Conservation (phyloP, 345 rosid species). For the Clausena lansium region DNA sequence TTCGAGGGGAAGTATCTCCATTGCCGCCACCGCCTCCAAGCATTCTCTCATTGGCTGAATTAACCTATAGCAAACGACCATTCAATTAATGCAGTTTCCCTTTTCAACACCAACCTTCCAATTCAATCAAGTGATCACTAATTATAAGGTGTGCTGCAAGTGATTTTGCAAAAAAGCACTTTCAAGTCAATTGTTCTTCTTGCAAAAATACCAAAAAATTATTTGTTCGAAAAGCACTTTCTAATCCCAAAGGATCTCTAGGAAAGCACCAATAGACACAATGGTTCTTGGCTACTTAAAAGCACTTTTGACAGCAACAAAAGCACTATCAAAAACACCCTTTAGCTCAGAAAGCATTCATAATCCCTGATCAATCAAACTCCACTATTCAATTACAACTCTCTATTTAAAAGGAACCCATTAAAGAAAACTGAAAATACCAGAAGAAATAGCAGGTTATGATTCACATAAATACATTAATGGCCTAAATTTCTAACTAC, state of each 20-base stretch:
- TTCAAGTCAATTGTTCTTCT: not conserved
- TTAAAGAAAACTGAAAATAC: no score
- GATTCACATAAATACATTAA: no score
- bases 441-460: no score
- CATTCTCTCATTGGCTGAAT: constrained; percentile 75
- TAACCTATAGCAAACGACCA: constrained; percentile 40
- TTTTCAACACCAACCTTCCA: not conserved
- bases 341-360: no score
- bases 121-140: not conserved
- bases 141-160: no score
- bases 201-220: not conserved
- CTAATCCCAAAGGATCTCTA: not conserved
- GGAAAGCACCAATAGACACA: not conserved
- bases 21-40: constrained; percentile 78
- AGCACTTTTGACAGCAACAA: no score
- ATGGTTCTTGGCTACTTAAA: not conserved
- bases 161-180: no score
- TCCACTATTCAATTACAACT: no score
- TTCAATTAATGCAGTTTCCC: not conserved
- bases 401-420: no score
- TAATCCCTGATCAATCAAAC: no score
- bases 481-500: no score
- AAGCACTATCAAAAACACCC: no score
- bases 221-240: not conserved
- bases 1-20: constrained; percentile 31